Evolutionary conservation across 148 eudicot genomes (phyloP), one percentile per base, ranked within the genome.

Genomic region (Rhododendron williamsianum): DNA sequence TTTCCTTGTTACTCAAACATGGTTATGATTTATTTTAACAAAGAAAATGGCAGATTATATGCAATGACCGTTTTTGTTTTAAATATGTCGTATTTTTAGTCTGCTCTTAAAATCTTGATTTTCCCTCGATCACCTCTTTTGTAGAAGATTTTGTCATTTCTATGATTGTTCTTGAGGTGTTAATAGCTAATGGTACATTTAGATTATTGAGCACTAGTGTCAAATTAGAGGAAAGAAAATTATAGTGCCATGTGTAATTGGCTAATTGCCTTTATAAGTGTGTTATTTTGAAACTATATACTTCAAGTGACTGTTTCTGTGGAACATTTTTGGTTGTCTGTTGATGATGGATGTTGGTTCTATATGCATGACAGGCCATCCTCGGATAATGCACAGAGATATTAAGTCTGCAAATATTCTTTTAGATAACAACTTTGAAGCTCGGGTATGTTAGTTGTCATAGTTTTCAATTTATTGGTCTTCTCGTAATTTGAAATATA

Each of bases 331-430:
- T 23, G 35, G 19, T 81, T 27, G 45, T 49, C 25, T 58, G 16
- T 60, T 82, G 19, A 46, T 67, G 23, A n/a, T 56, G 41, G 25
- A 38, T 76, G 36, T 38, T 84, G 52, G 13, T 72, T 52, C 21
- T 49, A 36, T 35, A 48, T 45, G 60, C 48, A 51, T 79, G 27
- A 38, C 91, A 92, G 93, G 93, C 71, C 91, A 90, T 81, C 93
- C 93, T 38, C 83, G 90, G 58, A 88, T 92, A 38, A 89, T 90
- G 86, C 93, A 92, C 82, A 78, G 93, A 81, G 93, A 92, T 84
- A 92, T 92, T 23, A 92, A 92, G 89, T 87, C 93, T 48, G 85
- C 93, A 60, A 92, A 92, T 82, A 92, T 92, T 84, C 93, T 92
- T 58, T 79, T 92, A 65, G 92, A 92, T 86, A 67, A 87, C 80